Base-by-base conservation (phyloP, 192 early-diverging fungal species). In the Linnemannia exigua region DNA sequence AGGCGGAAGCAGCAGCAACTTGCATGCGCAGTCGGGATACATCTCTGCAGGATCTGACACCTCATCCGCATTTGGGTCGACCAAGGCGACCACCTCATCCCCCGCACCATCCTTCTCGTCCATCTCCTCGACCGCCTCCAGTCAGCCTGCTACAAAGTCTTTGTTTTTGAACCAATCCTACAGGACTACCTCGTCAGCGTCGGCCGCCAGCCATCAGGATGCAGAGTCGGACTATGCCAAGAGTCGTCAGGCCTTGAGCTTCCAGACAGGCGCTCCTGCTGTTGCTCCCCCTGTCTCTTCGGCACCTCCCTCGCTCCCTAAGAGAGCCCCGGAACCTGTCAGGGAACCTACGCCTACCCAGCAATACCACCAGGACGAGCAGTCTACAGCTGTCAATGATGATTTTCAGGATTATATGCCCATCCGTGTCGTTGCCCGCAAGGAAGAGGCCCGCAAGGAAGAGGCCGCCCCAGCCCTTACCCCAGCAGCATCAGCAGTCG, bases 101-200 rank as follows among this genome's bases (percentile, higher is more conserved):
- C 84, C 84, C 14, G 84, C 74, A 1, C 84, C 84, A 8, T 86
- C 84, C 8, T 35, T 86, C 44, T 86, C 84, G 5, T 86, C 84
- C 41, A 73, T 77, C 37, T 77, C 84, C 19, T 86, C 84, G 6
- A 68, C 47, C 17, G 11, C 63, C 7, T 79, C 82, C 15, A 79
- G 66, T 33, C 84, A 86, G 63, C 78, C 74, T 12, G 51, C 79
- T 2, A 86, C 84, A 66, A 75, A 72, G 28, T 76, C 84, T 0
- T 41, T 86, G 35, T 86, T 72, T 28, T 74, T 86, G 84, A 86
- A 86, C 63, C 78, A 86, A 25, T 58, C 77, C 28, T 70, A 80
- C 70, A 63, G 72, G 35, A 35, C 76, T 15, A 47, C 54, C 11
- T 72, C 83, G 16, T 52, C 67, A 4, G 58, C 51, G 4, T 74